Evolutionary conservation across 257 asterid species (phyloP).

Genomic region (Orobanche coerulescens): DNA sequence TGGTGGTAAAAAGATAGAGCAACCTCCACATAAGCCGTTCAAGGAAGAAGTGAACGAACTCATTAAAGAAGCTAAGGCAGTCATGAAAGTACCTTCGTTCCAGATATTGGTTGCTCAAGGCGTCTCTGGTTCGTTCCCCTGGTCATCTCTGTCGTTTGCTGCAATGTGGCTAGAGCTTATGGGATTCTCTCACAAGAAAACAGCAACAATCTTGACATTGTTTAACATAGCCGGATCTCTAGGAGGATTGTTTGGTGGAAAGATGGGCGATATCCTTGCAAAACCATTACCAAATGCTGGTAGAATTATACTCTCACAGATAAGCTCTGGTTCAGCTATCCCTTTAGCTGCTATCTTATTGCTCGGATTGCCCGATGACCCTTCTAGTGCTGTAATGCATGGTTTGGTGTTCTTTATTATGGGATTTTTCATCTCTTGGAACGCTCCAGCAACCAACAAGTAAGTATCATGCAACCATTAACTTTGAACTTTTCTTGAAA

Average conservation of each 20-base stretch:
- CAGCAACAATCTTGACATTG: constrained; percentile 51
- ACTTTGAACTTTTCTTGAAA: no score
- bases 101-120: constrained; percentile 72
- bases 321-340: constrained; percentile 76
- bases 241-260: constrained; percentile 83
- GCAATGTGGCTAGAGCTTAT: constrained; percentile 82
- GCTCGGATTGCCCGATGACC: constrained; percentile 66
- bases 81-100: constrained; percentile 54
- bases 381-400: constrained; percentile 43
- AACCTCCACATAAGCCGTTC: constrained; percentile 36
- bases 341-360: constrained; percentile 73
- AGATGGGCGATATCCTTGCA: constrained; percentile 67
- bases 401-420: constrained; percentile 59
- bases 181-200: constrained; percentile 71
- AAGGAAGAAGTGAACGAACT: constrained; percentile 40
- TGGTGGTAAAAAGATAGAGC: constrained; percentile 24
- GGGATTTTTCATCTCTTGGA: constrained; percentile 76
- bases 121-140: constrained; percentile 65
- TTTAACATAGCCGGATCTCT: constrained; percentile 55
- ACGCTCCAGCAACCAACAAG: constrained; percentile 86
- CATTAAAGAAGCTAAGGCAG: constrained; percentile 59
- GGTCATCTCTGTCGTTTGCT: constrained; percentile 71
- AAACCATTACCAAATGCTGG: constrained; percentile 63
- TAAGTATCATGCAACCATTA: constrained; percentile 24
- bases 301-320: constrained; percentile 66